A percentile compares a stretch with the other conserved stretches of the same genome.
Conservation (phyloP, 176 grass and related monocot genomes). For the Juncus effusus region DNA sequence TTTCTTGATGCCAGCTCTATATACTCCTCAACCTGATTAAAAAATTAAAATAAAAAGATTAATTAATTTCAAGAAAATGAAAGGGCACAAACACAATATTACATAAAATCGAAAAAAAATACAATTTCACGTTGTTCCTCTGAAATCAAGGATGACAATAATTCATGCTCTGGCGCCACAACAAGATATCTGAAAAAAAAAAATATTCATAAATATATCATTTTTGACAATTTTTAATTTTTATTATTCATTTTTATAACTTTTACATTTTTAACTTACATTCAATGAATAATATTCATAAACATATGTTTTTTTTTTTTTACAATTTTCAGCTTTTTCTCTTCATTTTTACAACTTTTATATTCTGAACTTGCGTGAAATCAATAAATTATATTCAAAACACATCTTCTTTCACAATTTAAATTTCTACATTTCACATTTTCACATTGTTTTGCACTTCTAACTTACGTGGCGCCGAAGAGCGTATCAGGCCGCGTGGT, state of each 20-base stretch:
- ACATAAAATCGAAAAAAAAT: constrained; percentile 32
- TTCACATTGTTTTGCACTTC: too few species aligned
- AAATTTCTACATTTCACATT: too few species aligned
- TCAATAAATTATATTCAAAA: too few species aligned
- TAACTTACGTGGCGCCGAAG: constrained; percentile 85
- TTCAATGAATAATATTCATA: too few species aligned
- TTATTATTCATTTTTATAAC: too few species aligned
- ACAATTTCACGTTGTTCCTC: constrained; percentile 56
- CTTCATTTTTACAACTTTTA: too few species aligned
- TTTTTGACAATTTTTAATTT: too few species aligned
- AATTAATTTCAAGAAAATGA: background rate
- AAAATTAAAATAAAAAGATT: constrained; percentile 18
- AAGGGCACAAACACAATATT: constrained; percentile 1
- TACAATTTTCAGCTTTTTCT: too few species aligned
- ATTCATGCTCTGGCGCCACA: constrained; percentile 73
- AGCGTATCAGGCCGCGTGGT: constrained; percentile 93
- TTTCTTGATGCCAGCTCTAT: constrained; percentile 65
- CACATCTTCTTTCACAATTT: too few species aligned
- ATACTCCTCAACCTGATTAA: constrained; percentile 74
- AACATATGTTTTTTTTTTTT: too few species aligned
- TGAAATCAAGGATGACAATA: constrained; percentile 61
- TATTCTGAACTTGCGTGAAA: too few species aligned
- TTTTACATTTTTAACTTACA: too few species aligned
- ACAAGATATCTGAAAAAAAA: constrained; percentile 77
- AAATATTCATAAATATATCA: background rate